Base-by-base conservation (phyloP, 2,329 filamentous ascomycete species). In the Orbilia javanica region DNA sequence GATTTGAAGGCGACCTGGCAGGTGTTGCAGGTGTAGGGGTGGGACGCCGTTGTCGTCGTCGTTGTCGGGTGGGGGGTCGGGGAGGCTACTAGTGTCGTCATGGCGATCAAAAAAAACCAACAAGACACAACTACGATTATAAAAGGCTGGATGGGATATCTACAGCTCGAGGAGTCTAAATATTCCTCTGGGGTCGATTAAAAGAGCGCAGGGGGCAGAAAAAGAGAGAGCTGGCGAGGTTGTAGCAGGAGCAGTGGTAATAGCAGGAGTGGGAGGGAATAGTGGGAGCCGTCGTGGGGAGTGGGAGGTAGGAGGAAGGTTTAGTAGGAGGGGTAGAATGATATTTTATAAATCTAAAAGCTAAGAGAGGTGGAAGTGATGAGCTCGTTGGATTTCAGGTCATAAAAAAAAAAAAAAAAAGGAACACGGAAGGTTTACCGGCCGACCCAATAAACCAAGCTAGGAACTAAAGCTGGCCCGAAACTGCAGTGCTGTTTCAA, bases 1-100 rank as follows among this genome's bases (percentile, higher is more conserved):
- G 93, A 94, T 81, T 95, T 91, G 86, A 98, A 99, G 65, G 95
- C 96, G 81, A 99, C 94, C 84, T 97, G 93, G 84, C 96, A 99
- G 74, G 94, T 96, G 85, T 98, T 99, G 90, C 96, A 99, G 70
- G 95, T 98, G 86, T 95, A 99, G 1, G 96, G 95, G 84, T 97
- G 93, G 27, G 91, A 80, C 27, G n/a, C n/a, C n/a, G 44, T 27
- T 18, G 52, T 50, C 7, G 72, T 20, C 15, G 72, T 15, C n/a
- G 72, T 15, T 8, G 72, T 8, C 8, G 60, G 67, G 60, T 71
- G 73, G 50, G 73, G 67, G 36, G 52, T 27, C 50, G 73, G 62
- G 20, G 73, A 77, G 44, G 73, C 73, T 39, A 77, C 34, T 10
- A 71, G 73, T 67, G 73, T 77, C 73, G 73, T 77, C 73, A 77